A percentile compares a stretch with the other conserved stretches of the same genome.
Conservation (phyloP, 805 yeast species). For the Peterozyma xylosa region DNA sequence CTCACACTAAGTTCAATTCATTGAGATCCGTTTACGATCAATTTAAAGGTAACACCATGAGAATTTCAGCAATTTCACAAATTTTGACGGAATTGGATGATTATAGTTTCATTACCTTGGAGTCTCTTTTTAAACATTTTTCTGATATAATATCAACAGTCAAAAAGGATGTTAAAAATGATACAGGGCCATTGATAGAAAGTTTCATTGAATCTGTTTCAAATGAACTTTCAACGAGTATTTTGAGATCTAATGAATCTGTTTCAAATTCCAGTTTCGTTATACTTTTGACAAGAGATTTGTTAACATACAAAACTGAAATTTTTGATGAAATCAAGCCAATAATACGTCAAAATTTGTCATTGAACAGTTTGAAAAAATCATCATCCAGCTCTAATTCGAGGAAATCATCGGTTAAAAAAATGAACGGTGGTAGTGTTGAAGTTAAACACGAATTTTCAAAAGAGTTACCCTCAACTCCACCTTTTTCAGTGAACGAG, state of each 20-base stretch:
- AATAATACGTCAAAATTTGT: background rate
- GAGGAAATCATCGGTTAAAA: background rate
- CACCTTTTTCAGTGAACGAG: background rate
- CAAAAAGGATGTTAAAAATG: conserved; percentile 30
- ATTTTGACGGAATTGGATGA: conserved; percentile 40
- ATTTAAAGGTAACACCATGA: conserved; percentile 17
- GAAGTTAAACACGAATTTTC: too few relatives aligned
- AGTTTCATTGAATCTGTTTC: conserved; percentile 42
- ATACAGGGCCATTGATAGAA: conserved; percentile 25
- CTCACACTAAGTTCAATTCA: conserved; percentile 57
- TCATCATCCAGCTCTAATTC: background rate
- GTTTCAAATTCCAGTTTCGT: conserved; percentile 50
- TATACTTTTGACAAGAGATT: conserved; percentile 49
- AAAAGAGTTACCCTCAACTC: background rate
- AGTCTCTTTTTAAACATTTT: conserved; percentile 73
- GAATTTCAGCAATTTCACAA: too few relatives aligned
- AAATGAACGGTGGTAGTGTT: too few relatives aligned
- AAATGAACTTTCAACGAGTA: conserved; percentile 57
- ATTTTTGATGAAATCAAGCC: conserved; percentile 58
- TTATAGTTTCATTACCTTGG: conserved; percentile 70
- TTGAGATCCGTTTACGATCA: conserved; percentile 59
- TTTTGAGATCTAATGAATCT: conserved; percentile 44
- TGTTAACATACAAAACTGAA: conserved; percentile 48
- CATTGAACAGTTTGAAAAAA: conserved; percentile 4
- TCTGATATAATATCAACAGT: conserved; percentile 51